Evolutionary conservation across 768 basidiomycete genomes (phyloP), one percentile per base, ranked within the genome.

Genomic region (Gloeophyllum trabeum): DNA sequence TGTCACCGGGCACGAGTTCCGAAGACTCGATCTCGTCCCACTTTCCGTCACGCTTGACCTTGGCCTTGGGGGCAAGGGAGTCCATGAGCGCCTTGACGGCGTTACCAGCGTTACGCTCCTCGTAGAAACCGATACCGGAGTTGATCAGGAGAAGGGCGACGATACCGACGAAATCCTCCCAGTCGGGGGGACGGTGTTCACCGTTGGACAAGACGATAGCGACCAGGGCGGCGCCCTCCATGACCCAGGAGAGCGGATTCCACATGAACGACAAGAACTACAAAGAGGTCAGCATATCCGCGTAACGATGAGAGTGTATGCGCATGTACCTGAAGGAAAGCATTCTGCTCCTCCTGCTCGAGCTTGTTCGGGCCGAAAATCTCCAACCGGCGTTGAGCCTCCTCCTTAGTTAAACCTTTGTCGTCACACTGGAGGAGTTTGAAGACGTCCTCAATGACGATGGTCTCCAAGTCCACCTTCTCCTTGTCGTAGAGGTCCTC

Each of bases 11-110:
- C 25, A 96, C 92, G 41, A 98, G 79, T 25, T 69, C 74, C 25
- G 92, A 52, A 0, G 90, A 92, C 56, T 98, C 94, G 50, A 97
- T 84, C 61, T 98, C 94, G 16, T 63, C 58, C 94, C 94, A 97
- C 25, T 54, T 54, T 46, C 87, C 87, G 46, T 73, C 73, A 43
- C 94, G 92, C 69, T 78, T 89, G 58, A 90, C 88, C 64, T 85
- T 87, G 24, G 92, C 94, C 68, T 98, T 97, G 59, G 94, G 94
- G 4, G 93, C 93, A 46, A 98, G 86, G 1, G 94, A 96, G 59
- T 98, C 94, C 94, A 98, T 98, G 47, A 98, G 84, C 3, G 94
- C 94, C 69, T 94, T 96, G 69, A 98, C 94, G 21, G 94, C 94
- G 63, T 97, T 97, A 63, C 94, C 94, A 34, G 94, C 94, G 54